Evolutionary conservation across 2,329 filamentous ascomycete species (phyloP).

Genomic region (Diaporthe sp.): DNA sequence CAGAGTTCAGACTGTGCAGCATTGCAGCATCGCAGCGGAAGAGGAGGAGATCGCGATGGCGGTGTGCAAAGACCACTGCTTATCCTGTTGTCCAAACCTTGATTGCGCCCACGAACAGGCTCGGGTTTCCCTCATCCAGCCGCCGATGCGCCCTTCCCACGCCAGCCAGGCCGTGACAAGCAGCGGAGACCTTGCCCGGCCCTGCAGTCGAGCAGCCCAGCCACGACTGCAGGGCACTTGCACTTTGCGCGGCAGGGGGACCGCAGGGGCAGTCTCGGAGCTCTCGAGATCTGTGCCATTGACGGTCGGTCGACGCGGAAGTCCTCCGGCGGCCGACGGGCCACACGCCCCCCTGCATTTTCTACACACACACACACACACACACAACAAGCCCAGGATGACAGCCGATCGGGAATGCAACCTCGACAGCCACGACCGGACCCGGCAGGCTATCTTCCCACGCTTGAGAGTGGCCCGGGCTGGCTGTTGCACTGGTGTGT

Average conservation of each 20-base stretch:
- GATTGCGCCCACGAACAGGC: slow-evolving; percentile 1
- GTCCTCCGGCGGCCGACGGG: slow-evolving; percentile 26
- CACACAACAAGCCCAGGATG: slow-evolving; percentile 5
- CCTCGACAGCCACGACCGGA: not conserved
- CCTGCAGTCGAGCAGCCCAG: not conserved
- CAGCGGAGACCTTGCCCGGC: slow-evolving; percentile 23
- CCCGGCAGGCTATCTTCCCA: slow-evolving; percentile 25
- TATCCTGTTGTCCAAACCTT: slow-evolving; percentile 20
- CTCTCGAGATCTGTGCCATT: slow-evolving; percentile 9
- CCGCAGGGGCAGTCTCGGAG: not conserved
- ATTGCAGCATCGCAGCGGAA: slow-evolving; percentile 4
- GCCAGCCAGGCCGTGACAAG: slow-evolving; percentile 24
- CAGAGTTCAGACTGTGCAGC: slow-evolving; percentile 20
- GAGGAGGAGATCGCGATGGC: slow-evolving; percentile 14
- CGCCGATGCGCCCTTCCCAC: slow-evolving; percentile 6
- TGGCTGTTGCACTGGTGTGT: not conserved
- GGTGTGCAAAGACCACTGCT: slow-evolving; percentile 31
- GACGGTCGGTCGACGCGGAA: slow-evolving; percentile 17
- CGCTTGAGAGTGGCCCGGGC: not conserved
- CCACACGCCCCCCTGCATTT: not conserved
- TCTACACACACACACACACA: not conserved
- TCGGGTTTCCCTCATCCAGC: slow-evolving; percentile 15
- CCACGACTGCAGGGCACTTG: slow-evolving; percentile 2
- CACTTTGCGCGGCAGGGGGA: slow-evolving; percentile 3
- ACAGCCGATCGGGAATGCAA: slow-evolving; percentile 22